Evolutionary conservation across 2,329 filamentous ascomycete genomes (phyloP).

Genomic region (Alternaria novae-zelandiae): DNA sequence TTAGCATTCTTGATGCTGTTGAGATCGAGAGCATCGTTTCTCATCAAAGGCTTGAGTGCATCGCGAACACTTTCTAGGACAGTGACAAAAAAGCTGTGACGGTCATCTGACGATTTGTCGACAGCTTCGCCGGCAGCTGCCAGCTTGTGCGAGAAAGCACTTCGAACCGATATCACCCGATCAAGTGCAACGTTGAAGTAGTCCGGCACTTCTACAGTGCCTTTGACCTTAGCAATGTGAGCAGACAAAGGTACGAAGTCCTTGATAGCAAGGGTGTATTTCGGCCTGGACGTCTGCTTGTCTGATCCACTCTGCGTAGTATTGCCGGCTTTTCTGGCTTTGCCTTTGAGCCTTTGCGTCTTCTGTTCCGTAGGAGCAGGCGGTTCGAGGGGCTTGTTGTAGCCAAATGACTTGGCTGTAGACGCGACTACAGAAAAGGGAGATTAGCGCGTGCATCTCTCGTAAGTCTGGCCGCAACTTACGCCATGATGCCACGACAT

Average conservation of each 20-base stretch:
- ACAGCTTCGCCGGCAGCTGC: neutral
- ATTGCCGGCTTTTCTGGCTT: neutral
- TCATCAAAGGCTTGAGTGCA: neutral
- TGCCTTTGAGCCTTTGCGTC: neutral
- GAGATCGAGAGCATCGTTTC: neutral
- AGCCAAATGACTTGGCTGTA: neutral
- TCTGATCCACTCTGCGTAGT: neutral
- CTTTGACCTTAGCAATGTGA: neutral
- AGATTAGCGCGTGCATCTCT: neutral
- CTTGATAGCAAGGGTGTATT: neutral
- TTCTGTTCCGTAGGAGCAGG: neutral
- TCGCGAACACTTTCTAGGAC: neutral
- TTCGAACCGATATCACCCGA: neutral
- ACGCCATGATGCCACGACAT: neutral
- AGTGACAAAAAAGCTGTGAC: neutral
- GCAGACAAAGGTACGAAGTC: neutral
- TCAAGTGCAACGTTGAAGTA: neutral
- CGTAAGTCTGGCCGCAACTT: neutral
- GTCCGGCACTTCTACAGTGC: neutral
- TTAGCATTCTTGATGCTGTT: neutral
- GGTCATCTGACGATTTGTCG: neutral
- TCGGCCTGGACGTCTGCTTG: neutral
- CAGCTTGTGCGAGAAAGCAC: neutral
- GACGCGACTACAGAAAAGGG: neutral
- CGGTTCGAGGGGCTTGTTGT: neutral